Percentiles rank a stretch among this genome's conserved stretches.
Conservation (phyloP, 257 asterid genomes). For the Nyctanthes arbortristis region DNA sequence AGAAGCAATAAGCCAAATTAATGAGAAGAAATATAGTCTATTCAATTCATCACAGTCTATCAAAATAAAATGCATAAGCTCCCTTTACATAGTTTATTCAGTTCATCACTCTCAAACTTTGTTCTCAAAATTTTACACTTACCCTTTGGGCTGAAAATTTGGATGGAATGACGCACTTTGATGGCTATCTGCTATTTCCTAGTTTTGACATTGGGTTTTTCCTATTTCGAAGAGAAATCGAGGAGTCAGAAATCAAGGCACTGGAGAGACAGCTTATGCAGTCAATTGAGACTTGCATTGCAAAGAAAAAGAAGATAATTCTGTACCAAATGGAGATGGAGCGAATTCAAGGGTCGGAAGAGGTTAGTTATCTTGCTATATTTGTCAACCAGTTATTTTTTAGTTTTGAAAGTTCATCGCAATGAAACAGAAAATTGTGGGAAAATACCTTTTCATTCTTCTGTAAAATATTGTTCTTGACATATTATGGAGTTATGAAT, state of each 20-base stretch:
- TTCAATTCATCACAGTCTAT: no score
- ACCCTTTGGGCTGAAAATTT: conserved; percentile 18
- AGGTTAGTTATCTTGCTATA: conserved; percentile 51
- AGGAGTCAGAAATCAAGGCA: conserved; percentile 86
- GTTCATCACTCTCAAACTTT: neutral
- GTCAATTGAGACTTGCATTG: conserved; percentile 89
- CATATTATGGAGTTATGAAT: neutral
- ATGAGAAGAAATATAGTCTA: no score
- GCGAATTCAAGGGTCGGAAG: conserved; percentile 84
- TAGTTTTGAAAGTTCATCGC: conserved; percentile 10
- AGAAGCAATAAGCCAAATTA: no score
- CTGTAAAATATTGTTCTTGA: neutral
- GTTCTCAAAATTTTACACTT: neutral
- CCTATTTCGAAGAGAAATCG: conserved; percentile 72
- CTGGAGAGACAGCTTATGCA: conserved; percentile 97
- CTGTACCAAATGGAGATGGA: conserved; percentile 86
- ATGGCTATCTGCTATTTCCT: conserved; percentile 16
- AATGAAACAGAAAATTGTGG: neutral
- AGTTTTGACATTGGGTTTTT: conserved; percentile 13
- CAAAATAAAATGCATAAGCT: no score
- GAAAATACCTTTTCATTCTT: no score
- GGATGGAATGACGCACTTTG: neutral
- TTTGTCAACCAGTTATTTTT: conserved; percentile 9
- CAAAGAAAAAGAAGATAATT: conserved; percentile 93
- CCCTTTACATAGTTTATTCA: no score